Evolutionary conservation across 768 basidiomycete species (phyloP), one percentile per base, ranked within the genome.

Genomic region (Boletales sp.): DNA sequence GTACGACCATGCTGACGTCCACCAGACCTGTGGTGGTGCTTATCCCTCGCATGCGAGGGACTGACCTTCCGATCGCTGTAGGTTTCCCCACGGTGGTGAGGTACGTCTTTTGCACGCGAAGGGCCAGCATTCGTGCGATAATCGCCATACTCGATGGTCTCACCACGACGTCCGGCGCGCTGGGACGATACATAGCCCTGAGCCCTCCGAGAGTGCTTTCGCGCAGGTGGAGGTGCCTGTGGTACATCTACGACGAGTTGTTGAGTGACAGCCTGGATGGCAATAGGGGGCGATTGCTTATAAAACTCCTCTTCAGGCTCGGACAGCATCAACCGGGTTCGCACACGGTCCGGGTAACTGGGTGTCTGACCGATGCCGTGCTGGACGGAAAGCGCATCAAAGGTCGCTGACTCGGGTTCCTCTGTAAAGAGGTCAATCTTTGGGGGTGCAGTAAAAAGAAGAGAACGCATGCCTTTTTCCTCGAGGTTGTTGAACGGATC

Each of bases 361-460:
- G 51, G 66, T 8, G 44, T 18, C 4, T 32, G 48, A n/a, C 31
- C 43, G 25, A 48, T 18, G 12, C 52, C 55, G 1, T 39, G 37
- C 19, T 46, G 50, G 13, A 54, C 47, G 17, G 47, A 30, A 8
- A 47, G 32, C 1, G 46, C 8, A 9, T 57, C 39, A 7, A 49
- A 13, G 12, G 44, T 18, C 0, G 40, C 34, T 11, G 48, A 40
- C 11, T 25, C 8, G 21, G 25, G 13, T 30, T 44, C 25, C 30
- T 34, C 60, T 60, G 36, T 8, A n/a, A n/a, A n/a, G 4, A 25
- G 25, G 33, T 60, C 18, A 41, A 14, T 46, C 11, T 14, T 13
- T 14, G 14, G 28, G 21, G 21, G 21, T 21, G 21, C 21, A 4
- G 4, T 21, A 2, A 31, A 2, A 31, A 9, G 4, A 14, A 30